Conservation (phyloP, 176 grass and related monocot genomes). For the Aechmea fasciata region DNA sequence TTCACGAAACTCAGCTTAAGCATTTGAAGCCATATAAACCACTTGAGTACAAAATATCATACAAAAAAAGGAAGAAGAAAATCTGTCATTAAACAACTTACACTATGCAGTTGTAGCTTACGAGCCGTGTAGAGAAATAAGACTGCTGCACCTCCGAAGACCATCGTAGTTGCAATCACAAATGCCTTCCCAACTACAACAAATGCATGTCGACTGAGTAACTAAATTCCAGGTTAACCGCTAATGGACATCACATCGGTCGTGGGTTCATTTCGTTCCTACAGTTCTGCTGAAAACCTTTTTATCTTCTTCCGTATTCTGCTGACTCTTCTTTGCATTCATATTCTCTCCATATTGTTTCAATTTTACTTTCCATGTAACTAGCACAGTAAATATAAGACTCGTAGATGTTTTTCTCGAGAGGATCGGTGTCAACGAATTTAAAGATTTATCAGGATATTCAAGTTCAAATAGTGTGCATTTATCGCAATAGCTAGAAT, state of each 20-base stretch:
- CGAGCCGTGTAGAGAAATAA: conserved; percentile 44
- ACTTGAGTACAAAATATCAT: neutral
- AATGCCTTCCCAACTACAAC: conserved; percentile 85
- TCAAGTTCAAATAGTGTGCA: too few species aligned
- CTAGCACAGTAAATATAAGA: too few species aligned
- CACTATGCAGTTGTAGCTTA: conserved; percentile 67
- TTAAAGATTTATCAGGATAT: too few species aligned
- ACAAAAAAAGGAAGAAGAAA: neutral
- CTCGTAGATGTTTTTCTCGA: too few species aligned
- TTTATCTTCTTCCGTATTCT: too few species aligned
- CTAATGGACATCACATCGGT: neutral
- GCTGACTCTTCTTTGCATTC: too few species aligned
- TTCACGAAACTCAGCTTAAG: neutral
- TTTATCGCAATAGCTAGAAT: too few species aligned
- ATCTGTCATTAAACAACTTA: conserved; percentile 27
- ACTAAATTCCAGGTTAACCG: too few species aligned
- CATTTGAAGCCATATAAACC: too few species aligned
- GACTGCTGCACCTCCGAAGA: conserved; percentile 69
- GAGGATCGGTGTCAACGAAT: too few species aligned
- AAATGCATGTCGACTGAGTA: conserved; percentile 5
- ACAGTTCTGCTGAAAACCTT: neutral
- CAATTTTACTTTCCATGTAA: too few species aligned
- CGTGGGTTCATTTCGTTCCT: neutral
- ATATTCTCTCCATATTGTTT: too few species aligned
- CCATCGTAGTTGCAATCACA: conserved; percentile 45